Percentiles rank a stretch among this genome's conserved stretches.
Conservation (phyloP, 768 basidiomycete genomes). For the Hebeloma cylindrosporum region DNA sequence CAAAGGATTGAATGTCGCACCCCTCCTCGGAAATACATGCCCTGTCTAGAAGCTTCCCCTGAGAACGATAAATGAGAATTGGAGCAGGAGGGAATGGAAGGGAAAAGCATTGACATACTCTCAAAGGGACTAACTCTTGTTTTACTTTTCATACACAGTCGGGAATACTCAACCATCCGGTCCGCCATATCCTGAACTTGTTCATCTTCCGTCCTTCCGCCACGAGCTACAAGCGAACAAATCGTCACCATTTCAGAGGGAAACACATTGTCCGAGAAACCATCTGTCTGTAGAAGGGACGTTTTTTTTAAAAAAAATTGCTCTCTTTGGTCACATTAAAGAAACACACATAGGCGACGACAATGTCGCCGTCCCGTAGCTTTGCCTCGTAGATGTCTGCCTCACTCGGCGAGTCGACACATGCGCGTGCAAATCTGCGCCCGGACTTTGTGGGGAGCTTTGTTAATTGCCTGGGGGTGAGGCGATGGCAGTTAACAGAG, state of each 20-base stretch:
- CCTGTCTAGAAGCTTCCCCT: slow-evolving; percentile 67
- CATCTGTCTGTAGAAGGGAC: slow-evolving; percentile 56
- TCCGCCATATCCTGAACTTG: slow-evolving; percentile 74
- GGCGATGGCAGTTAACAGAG: slow-evolving; percentile 9
- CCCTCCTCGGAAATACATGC: slow-evolving; percentile 67
- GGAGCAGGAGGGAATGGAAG: slow-evolving; percentile 4
- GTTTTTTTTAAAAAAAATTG: too few species aligned
- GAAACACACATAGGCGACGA: slow-evolving; percentile 48
- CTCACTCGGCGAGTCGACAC: slow-evolving; percentile 50
- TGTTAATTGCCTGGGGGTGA: slow-evolving; percentile 46
- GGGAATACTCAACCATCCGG: slow-evolving; percentile 67
- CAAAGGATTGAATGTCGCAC: slow-evolving; percentile 41
- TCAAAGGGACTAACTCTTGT: slow-evolving; percentile 73
- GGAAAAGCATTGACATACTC: slow-evolving; percentile 39
- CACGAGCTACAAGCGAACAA: slow-evolving; percentile 62
- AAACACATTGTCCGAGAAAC: slow-evolving; percentile 63
- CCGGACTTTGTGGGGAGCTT: slow-evolving; percentile 48
- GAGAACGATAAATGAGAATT: slow-evolving; percentile 10
- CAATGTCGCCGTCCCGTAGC: slow-evolving; percentile 51
- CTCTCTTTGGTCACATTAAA: too few species aligned
- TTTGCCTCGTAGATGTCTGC: slow-evolving; percentile 45
- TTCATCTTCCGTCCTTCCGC: slow-evolving; percentile 53
- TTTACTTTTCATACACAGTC: slow-evolving; percentile 66
- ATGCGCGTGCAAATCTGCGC: slow-evolving; percentile 48
- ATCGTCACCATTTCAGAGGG: slow-evolving; percentile 69